Evolutionary conservation across 2,329 filamentous ascomycete genomes (phyloP).

Genomic region (Rutstroemia sp.): DNA sequence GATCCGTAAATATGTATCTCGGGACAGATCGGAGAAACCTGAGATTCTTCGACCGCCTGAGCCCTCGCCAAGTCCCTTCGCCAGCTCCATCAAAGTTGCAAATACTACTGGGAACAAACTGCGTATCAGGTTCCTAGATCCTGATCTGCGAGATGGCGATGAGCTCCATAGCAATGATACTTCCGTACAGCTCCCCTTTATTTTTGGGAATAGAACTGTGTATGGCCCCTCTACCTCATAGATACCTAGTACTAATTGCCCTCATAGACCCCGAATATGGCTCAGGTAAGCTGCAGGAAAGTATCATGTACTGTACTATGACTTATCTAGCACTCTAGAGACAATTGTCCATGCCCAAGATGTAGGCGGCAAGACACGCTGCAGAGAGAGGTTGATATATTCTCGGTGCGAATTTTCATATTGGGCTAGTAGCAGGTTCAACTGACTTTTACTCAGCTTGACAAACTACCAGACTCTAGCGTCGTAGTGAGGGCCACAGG

Average conservation of each 20-base stretch:
- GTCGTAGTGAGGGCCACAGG: slow-evolving; percentile 24
- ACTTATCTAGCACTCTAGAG: slow-evolving; percentile 33
- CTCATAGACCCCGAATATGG: slow-evolving; percentile 34
- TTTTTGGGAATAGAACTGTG: background rate
- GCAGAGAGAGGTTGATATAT: slow-evolving; percentile 63
- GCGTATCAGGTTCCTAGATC: background rate
- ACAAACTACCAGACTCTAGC: background rate
- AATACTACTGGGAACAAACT: background rate
- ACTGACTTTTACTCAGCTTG: background rate
- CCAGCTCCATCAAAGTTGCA: background rate
- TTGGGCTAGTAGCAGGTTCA: background rate
- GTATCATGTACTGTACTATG: background rate
- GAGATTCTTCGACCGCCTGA: no score
- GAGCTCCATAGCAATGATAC: background rate
- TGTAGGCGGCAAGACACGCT: slow-evolving; percentile 65
- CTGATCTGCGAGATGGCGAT: background rate
- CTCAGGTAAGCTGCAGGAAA: slow-evolving; percentile 27
- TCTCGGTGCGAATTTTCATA: slow-evolving; percentile 33
- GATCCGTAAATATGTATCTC: no score
- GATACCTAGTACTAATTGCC: background rate
- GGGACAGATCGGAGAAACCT: no score
- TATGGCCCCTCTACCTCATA: background rate
- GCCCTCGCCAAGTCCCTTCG: no score
- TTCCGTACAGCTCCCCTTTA: background rate
- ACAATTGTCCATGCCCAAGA: slow-evolving; percentile 62